Base-by-base conservation (phyloP, 169 alveolate species). In the Perkinsus olseni region DNA sequence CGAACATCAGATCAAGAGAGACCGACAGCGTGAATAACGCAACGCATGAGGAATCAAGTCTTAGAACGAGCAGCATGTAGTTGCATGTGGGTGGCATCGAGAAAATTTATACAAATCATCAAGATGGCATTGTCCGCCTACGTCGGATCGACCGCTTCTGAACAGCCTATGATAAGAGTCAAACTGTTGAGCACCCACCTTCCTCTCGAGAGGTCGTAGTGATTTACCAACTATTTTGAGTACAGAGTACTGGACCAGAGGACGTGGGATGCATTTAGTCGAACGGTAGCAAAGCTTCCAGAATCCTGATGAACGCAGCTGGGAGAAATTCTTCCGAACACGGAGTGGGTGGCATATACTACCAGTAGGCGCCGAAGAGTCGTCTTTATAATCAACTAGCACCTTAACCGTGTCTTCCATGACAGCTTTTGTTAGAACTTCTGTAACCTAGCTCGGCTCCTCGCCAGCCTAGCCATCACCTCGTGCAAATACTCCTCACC, bases 401-500 rank as follows among this genome's bases (percentile, higher is more conserved):
- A 97, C 97, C 95, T 95, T 95, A 17, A 95, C 93, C 28, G 95
- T 93, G 93, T 96, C 97, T 94, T 96, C 98, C 31, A 96, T 92
- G 4, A 96, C 97, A 37, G 95, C 92, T 92, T 97, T 96, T 10
- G 97, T 97, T 48, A 97, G 95, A 91, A 93, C 95, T 95, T 97
- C 97, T 31, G 99, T 97, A 4, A 97, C 97, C 82, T 62, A 11
- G 11, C 50, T 62, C 28, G 17, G 34, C 31, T 0, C 82, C 37
- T 62, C 8, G 82, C 28, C 31, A 13, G 8, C 17, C 28, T 24
- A 4, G 10, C 37, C 1, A 24, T 6, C 34, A 24, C 82, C 1
- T 28, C 1, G 10, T 62, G n/a, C n/a, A n/a, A n/a, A n/a, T n/a
- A 8, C 34, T 28, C 82, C 34, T 28, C 34, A 62, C 82, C 48